A percentile compares a stretch with the other conserved stretches of the same genome.
These are phyloP conservation scores for Xylaria sp. DNA, from an alignment of 2,329 filamentous ascomycete species.

Conservation along the genomic window DNA sequence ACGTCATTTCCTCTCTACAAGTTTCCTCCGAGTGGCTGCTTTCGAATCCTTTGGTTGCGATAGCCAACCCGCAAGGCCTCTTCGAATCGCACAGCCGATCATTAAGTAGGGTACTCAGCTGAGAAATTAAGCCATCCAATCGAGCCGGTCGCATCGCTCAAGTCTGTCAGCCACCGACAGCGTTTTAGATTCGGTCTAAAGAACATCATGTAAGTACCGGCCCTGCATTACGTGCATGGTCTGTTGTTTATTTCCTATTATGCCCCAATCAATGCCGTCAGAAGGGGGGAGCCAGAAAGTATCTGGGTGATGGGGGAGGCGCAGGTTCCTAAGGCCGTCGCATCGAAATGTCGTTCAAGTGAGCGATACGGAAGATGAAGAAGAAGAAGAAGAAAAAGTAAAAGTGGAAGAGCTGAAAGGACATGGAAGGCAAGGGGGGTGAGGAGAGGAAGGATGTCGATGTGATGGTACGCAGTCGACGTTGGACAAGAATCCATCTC, in stretches of 20 bases:
- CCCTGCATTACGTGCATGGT: slow-evolving; percentile 14
- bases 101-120: slow-evolving; percentile 5
- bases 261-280: slow-evolving; percentile 3
- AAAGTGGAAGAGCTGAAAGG: background rate
- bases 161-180: slow-evolving; percentile 20
- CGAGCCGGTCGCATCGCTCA: slow-evolving; percentile 12
- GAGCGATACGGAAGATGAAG: slow-evolving; percentile 14
- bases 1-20: background rate
- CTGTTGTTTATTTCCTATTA: slow-evolving; percentile 21
- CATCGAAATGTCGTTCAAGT: background rate
- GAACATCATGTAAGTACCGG: slow-evolving; percentile 30
- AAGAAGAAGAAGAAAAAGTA: background rate
- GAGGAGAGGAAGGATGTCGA: slow-evolving; percentile 9
- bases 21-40: background rate
- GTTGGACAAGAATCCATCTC: background rate
- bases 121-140: slow-evolving; percentile 22
- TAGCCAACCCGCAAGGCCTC: background rate
- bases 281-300: background rate
- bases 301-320: background rate
- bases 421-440: slow-evolving; percentile 7
- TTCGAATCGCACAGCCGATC: background rate
- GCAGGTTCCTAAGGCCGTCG: background rate
- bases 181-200: slow-evolving; percentile 4
- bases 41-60: background rate
- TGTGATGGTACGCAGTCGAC: slow-evolving; percentile 11